These are phyloP conservation scores for Chaetomium olivaceum DNA, from an alignment of 2,329 filamentous ascomycete species.

Conservation along the genomic window DNA sequence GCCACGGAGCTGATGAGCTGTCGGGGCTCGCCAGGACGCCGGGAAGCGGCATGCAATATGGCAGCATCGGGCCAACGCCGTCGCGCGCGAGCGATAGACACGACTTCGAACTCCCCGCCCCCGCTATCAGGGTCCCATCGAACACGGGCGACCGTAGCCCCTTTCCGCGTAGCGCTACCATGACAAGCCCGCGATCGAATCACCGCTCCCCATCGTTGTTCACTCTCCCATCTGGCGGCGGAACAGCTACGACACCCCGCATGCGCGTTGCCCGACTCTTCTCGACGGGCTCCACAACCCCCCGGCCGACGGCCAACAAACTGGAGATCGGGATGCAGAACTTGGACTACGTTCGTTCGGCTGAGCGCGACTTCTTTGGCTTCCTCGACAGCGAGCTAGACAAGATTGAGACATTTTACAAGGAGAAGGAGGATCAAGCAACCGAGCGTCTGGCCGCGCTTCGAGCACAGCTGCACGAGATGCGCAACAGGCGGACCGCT, in stretches of 20 bases:
- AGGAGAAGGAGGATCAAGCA: constrained; percentile 82
- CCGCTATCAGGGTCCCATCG: constrained; percentile 50
- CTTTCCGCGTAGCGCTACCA: constrained; percentile 43
- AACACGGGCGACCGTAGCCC: constrained; percentile 36
- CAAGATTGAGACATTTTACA: constrained; percentile 94
- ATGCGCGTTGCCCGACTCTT: constrained; percentile 45
- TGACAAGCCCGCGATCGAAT: constrained; percentile 13
- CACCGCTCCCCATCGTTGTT: constrained; percentile 29
- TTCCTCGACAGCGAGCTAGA: constrained; percentile 82
- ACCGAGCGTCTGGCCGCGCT: constrained; percentile 69
- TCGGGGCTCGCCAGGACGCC: constrained; percentile 44
- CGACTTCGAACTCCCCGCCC: constrained; percentile 55
- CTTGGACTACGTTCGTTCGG: constrained; percentile 60
- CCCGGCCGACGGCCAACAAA: constrained; percentile 41
- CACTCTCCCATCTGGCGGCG: constrained; percentile 26
- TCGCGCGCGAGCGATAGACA: constrained; percentile 38
- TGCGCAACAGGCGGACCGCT: constrained; percentile 78
- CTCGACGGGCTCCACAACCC: constrained; percentile 40
- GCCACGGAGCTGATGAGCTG: constrained; percentile 39
- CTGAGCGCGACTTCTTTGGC: constrained; percentile 80
- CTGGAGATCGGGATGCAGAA: constrained; percentile 47
- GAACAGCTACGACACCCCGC: constrained; percentile 33
- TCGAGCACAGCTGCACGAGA: constrained; percentile 84
- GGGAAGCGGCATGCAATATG: constrained; percentile 49
- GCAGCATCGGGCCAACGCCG: constrained; percentile 53